Evolutionary conservation across 78 protist genomes (phyloP), one percentile per base, ranked within the genome.

Genomic region (Emiliania huxleyi): DNA sequence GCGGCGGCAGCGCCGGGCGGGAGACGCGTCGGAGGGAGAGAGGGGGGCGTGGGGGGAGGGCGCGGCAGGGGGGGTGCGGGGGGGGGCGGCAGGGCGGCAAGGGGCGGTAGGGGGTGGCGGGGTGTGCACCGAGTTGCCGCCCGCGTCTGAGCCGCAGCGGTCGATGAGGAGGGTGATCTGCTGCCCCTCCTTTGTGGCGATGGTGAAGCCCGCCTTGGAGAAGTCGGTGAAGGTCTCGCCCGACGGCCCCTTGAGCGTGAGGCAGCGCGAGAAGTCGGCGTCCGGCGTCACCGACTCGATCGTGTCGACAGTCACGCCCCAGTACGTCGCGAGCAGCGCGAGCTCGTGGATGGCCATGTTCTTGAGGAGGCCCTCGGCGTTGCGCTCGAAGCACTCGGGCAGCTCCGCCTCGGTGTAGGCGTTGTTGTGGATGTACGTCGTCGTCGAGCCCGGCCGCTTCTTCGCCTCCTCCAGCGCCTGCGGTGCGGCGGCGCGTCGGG

Each of bases 281-380:
- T 75, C 85, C 15, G 85, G 85, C 15, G 46, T 40, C 46, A 75
- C 85, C 35, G 26, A 15, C 46, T 35, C 26, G 85, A 75, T 40
- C 26, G 0, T 75, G 85, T 75, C 85, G n/a, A 75, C 85, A 2
- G 44, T 75, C 33, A 75, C 85, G 46, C 46, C 85, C 22, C 11
- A 75, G 85, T 75, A 75, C 12, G 85, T 75, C 29, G 46, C 85
- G 46, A 75, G 85, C 85, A 75, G 85, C 48, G 85, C 85, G n/a
- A 75, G 85, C 85, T 75, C 85, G 26, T 75, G 85, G 46, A 75
- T 75, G 35, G 85, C 85, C 85, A 75, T 75, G 85, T 75, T 75
- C 85, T 75, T 75, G 46, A 75, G 85, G 26, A 75, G 37, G 22
- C 77, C 81, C 81, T 71, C 81, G 23, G 81, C 81, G 81, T 71